Percentiles rank a stretch among this genome's conserved stretches.
These are phyloP conservation scores for Saturnispora quitensis DNA, from an alignment of 805 yeast species.

Conservation along the genomic window DNA sequence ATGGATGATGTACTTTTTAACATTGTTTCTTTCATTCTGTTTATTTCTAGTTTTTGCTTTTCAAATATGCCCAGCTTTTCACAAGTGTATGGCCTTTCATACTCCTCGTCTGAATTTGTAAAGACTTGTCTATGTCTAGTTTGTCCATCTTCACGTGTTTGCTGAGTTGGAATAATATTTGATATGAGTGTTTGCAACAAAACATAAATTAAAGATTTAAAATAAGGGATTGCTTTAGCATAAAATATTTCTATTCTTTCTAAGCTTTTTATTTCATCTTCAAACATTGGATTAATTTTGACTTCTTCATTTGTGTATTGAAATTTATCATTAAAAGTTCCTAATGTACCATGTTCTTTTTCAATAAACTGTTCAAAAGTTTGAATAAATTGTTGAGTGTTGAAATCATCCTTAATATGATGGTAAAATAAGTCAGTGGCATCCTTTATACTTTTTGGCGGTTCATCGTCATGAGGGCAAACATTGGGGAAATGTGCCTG, in stretches of 20 bases:
- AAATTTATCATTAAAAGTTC: conserved; percentile 9
- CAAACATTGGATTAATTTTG: conserved; percentile 29
- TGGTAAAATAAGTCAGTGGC: conserved; percentile 61
- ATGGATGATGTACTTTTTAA: conserved; percentile 51
- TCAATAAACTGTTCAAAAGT: conserved; percentile 64
- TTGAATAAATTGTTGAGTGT: conserved; percentile 60
- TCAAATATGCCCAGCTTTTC: conserved; percentile 17
- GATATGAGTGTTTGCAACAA: conserved; percentile 55
- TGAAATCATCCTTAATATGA: conserved; percentile 56
- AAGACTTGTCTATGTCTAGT: conserved; percentile 13
- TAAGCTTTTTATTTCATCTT: conserved; percentile 33
- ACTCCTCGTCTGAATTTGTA: conserved; percentile 3
- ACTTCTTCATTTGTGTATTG: conserved; percentile 22
- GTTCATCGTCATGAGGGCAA: conserved; percentile 26
- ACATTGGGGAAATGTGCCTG: conserved; percentile 27
- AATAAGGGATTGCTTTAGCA: conserved; percentile 37
- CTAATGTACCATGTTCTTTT: conserved; percentile 43
- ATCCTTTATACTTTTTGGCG: conserved; percentile 71
- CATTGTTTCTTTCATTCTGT: conserved; percentile 53
- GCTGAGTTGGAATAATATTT: conserved; percentile 26
- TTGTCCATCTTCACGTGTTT: conserved; percentile 18
- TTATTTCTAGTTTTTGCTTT: conserved; percentile 41
- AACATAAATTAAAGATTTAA: conserved; percentile 58
- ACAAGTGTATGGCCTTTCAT: conserved; percentile 12
- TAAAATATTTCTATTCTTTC: conserved; percentile 56